Evolutionary conservation across 768 basidiomycete genomes (phyloP), one percentile per base, ranked within the genome.

Genomic region (Tricholoma terreum): DNA sequence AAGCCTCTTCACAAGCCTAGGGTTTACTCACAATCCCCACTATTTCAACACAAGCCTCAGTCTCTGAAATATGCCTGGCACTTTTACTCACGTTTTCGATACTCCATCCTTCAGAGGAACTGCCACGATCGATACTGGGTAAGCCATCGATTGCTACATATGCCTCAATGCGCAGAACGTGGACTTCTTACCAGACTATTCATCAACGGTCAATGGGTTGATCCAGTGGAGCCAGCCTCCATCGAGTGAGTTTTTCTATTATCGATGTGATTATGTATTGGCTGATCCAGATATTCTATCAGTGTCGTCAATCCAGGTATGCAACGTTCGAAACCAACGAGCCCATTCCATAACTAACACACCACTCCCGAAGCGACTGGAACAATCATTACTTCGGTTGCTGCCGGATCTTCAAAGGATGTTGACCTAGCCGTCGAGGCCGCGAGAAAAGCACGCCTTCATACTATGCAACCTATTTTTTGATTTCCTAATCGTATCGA

Each of bases 161-260:
- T 17, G 10, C 40, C 19, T 7, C 12, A n/a, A 75, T 65, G 43
- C 59, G 24, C 24, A 27, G 24, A 27, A 27, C 54, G 8, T 27
- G 14, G 27, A 4, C 24, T 27, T 27, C 17, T n/a, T 15, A 27
- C 11, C 14, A 46, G 45, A 10, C 10, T 46, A 11, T 46, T 46
- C 12, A 46, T 46, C 24, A 46, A 46, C 45, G 45, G 45, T 2
- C 19, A 65, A 53, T 69, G 64, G 64, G 67, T 69, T 43, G 65
- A 69, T 46, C 63, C 65, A 8, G 58, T 63, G 10, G 63, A 65
- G 6, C 40, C 35, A 8, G 54, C 50, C 3, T 62, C 63, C 2
- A 70, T 70, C 54, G 64, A 64, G 65, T 71, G 49, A 38, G 56
- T 42, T n/a, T 31, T 46, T 38, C 1, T 21, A 4, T 22, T 24